Evolutionary conservation across 306 rosid genomes (phyloP), one percentile per base, ranked within the genome.

Genomic region (Pterocarpus macrocarpus): DNA sequence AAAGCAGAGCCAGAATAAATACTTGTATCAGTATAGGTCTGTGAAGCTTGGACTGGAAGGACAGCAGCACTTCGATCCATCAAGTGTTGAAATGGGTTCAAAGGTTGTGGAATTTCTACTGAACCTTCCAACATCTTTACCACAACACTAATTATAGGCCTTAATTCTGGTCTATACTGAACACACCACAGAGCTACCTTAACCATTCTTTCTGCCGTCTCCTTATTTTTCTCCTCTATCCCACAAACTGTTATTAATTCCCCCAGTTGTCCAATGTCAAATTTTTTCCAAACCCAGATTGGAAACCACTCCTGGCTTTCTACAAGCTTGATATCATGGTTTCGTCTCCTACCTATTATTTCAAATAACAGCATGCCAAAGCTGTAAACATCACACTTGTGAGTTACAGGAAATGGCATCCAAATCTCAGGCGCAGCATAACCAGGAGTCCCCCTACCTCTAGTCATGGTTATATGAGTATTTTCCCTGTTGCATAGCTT

Each of bases 81-180:
- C 83, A 77, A 1, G 58, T 87, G 67, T 76, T 68, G 84, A 69
- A 86, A 91, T 2, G 90, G 91, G 38, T 87, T 78, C 33, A 69
- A 16, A 15, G 84, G 85, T n/a, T 70, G 55, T 5, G 87, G 82
- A 82, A 89, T 62, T 47, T 87, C 91, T 2, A 53, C 8, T 30
- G 78, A 73, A 68, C 95, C 90, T 85, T 91, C 93, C 77, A 90
- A 77, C 91, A 87, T 83, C 69, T 87, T 85, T 74, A 85, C 93
- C 64, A 85, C 88, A 44, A 56, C 73, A 76, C 89, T 81, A 84
- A 90, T 90, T 5, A 52, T 34, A 32, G 93, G 93, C 44, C 93
- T 88, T n/a, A 5, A 71, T 38, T 89, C 78, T 3, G 85, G 90
- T n/a, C 71, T 72, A 52, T 85, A 81, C 33, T 89, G 91, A 15